Percentiles rank a stretch among this genome's conserved stretches.
Conservation (phyloP, 345 rosid genomes). For the Brassica nigra region DNA sequence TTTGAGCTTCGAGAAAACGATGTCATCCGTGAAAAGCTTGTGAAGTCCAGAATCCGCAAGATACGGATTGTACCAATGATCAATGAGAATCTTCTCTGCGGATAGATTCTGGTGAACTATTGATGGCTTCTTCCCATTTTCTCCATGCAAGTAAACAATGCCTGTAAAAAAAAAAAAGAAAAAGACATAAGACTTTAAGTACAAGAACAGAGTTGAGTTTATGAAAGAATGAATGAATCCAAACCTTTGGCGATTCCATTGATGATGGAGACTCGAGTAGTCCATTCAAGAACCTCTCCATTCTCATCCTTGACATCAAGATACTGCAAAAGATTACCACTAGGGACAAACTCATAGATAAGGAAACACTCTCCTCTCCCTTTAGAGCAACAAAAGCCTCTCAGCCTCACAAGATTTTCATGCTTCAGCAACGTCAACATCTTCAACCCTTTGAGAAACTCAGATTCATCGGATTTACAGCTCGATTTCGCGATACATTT, state of each 20-base stretch:
- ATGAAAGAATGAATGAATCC: not conserved
- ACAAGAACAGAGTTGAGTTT: not conserved
- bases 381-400: slow-evolving; percentile 94
- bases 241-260: slow-evolving; percentile 87
- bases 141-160: slow-evolving; percentile 68
- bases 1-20: slow-evolving; percentile 85
- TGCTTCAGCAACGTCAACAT: slow-evolving; percentile 70
- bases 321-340: slow-evolving; percentile 77
- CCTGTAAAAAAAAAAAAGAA: slow-evolving; percentile 53
- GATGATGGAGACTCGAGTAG: slow-evolving; percentile 72
- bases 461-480: slow-evolving; percentile 79
- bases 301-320: slow-evolving; percentile 64
- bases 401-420: slow-evolving; percentile 70
- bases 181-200: slow-evolving; percentile 4
- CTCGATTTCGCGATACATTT: slow-evolving; percentile 84
- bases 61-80: slow-evolving; percentile 64
- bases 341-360: slow-evolving; percentile 78
- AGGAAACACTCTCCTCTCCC: slow-evolving; percentile 96
- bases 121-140: slow-evolving; percentile 60
- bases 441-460: slow-evolving; percentile 81
- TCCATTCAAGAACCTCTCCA: slow-evolving; percentile 80
- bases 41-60: slow-evolving; percentile 86
- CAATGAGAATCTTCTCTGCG: slow-evolving; percentile 79
- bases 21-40: slow-evolving; percentile 85
- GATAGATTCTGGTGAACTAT: slow-evolving; percentile 84